Evolutionary conservation across 2,329 filamentous ascomycete genomes (phyloP), one percentile per base, ranked within the genome.

Genomic region (Aspergillus cejpii): DNA sequence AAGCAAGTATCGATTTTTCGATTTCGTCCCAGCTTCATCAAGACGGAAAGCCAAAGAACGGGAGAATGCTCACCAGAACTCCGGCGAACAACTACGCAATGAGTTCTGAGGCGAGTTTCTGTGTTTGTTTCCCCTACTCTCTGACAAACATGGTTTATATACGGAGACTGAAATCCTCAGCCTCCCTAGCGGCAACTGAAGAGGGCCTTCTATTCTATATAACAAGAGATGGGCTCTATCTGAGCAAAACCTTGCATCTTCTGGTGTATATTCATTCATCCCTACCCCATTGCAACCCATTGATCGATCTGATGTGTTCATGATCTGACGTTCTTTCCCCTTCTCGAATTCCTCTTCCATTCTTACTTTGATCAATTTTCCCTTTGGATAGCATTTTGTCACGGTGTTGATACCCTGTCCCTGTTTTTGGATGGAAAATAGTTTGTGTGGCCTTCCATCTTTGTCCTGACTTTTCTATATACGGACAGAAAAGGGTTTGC

Each of bases 1-100:
- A 14, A 65, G 61, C 49, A 71, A 69, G 57, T 67, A 70, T 45
- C 62, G 69, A 26, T 62, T 72, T 47, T 68, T 73, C 46, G 69
- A 72, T 43, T 66, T 72, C 48, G 66, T 69, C 21, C 65, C 64
- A n/a, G 63, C 63, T 8, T 59, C 65, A 17, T 68, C 65, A 15
- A 58, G 68, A 34, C 67, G 67, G 42, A 70, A 69, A 54, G 62
- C 59, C 41, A 70, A 68, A 45, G 65, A 68, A 29, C 63, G 65
- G 28, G 67, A 70, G 15, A 58, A 62, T 39, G 52, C 55, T 44
- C 59, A 64, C 24, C 56, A 60, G 24, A 55, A 62, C 19, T 62
- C 63, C 6, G 61, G 62, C 24, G 63, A 65, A 44, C 62, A 65
- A 37, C 51, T 62, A 39, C 53, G 61, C 44, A 62, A 63, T 44